These are phyloP conservation scores for Starmerella gropengiesseri DNA, from an alignment of 805 yeast genomes.

Conservation along the genomic window DNA sequence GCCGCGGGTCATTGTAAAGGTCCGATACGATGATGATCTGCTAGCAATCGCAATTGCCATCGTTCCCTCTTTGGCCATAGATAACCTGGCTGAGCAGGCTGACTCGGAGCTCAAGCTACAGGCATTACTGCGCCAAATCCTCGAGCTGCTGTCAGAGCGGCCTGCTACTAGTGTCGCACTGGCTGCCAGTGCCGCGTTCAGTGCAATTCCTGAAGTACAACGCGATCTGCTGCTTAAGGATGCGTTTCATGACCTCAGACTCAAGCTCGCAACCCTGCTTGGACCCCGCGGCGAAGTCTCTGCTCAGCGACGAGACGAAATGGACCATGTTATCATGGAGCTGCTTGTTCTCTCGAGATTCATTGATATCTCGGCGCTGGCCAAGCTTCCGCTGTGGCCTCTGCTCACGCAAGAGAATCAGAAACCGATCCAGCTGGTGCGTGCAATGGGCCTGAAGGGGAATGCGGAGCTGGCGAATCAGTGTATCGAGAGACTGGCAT, in stretches of 20 bases:
- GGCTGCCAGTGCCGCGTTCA: conserved; percentile 4
- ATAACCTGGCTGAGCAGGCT: background rate
- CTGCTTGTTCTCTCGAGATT: conserved; percentile 9
- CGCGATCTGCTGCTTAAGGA: conserved; percentile 3
- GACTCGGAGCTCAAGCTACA: conserved; percentile 1
- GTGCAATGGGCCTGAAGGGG: conserved; percentile 15
- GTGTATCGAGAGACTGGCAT: conserved; percentile 8
- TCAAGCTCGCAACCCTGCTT: conserved; percentile 14
- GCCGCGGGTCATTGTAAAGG: background rate
- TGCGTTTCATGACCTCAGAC: conserved; percentile 14
- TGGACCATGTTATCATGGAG: background rate
- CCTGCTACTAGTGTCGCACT: background rate
- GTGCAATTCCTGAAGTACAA: conserved; percentile 2
- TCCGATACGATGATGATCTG: conserved; percentile 11
- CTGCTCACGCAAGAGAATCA: background rate
- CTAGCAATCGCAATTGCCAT: conserved; percentile 2
- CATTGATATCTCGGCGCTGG: conserved; percentile 9
- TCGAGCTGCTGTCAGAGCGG: conserved; percentile 12
- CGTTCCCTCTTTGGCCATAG: conserved; percentile 3
- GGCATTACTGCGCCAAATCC: background rate
- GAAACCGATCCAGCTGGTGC: conserved; percentile 5
- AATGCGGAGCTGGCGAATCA: conserved; percentile 1
- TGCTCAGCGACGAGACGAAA: background rate
- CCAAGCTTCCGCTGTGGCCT: conserved; percentile 16
- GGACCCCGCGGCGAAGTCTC: conserved; percentile 13